These are phyloP conservation scores for Aspergillus caelatus DNA, from an alignment of 2,329 filamentous ascomycete genomes.

Conservation along the genomic window DNA sequence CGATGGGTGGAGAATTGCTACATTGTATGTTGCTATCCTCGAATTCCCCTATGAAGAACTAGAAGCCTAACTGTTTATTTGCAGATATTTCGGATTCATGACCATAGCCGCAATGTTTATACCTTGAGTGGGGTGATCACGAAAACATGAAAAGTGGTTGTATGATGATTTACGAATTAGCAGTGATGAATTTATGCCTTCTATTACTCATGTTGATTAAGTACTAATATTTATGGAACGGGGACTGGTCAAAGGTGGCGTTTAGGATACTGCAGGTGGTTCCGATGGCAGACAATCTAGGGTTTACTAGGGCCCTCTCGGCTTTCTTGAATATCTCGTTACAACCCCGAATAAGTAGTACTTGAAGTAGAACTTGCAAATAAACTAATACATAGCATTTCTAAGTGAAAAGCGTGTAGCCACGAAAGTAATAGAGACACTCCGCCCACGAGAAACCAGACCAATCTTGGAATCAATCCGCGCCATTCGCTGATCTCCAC, in stretches of 20 bases:
- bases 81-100: constrained; percentile 46
- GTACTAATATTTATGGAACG: neutral
- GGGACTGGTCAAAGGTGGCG: neutral
- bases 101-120: constrained; percentile 41
- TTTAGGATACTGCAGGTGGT: neutral
- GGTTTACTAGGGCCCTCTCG: no score
- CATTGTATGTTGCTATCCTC: constrained; percentile 32
- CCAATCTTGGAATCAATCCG: constrained; percentile 26
- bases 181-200: neutral
- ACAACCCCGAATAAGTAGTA: neutral
- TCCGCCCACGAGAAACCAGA: constrained; percentile 12
- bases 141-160: neutral
- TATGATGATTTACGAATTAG: neutral
- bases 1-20: constrained; percentile 45
- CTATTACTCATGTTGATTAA: neutral
- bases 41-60: neutral
- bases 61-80: neutral
- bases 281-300: neutral
- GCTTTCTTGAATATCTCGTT: neutral
- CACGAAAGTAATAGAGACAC: neutral
- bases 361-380: neutral
- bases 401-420: neutral
- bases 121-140: constrained; percentile 23
- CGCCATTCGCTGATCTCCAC: constrained; percentile 27
- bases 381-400: neutral